A percentile compares a stretch with the other conserved stretches of the same genome.
phyloP scores from a whole-genome alignment of 2,329 filamentous ascomycete species.

The Pseudogymnoascus sp. region DNA sequence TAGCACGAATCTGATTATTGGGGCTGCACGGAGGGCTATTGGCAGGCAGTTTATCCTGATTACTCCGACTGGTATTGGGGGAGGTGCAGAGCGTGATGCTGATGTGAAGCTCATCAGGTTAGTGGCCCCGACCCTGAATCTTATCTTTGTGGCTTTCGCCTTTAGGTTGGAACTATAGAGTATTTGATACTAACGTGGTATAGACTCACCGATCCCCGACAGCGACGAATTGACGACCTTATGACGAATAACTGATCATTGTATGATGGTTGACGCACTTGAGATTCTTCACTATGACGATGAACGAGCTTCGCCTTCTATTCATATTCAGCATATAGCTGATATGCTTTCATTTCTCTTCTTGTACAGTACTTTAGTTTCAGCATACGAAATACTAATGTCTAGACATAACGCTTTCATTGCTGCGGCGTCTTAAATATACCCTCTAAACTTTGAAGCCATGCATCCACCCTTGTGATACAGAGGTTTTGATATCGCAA shows the following conservation, averaged over 20 bases:
- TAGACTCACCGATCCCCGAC: slow-evolving; percentile 53
- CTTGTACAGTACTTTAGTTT: slow-evolving; percentile 1
- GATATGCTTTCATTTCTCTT: neutral
- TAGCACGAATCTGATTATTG: slow-evolving; percentile 88
- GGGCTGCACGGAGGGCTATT: slow-evolving; percentile 76
- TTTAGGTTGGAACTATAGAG: neutral
- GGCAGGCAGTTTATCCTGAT: slow-evolving; percentile 94
- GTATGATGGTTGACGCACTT: neutral
- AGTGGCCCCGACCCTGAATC: slow-evolving; percentile 18
- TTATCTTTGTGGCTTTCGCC: neutral
- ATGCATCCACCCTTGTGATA: neutral
- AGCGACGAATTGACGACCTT: slow-evolving; percentile 36
- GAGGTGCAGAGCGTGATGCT: slow-evolving; percentile 48
- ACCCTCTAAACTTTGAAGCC: neutral
- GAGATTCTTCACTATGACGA: neutral
- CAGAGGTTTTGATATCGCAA: neutral
- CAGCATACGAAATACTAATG: neutral
- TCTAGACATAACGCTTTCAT: neutral
- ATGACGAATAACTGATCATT: neutral
- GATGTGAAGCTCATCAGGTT: slow-evolving; percentile 76
- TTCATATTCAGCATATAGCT: neutral
- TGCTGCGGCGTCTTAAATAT: neutral
- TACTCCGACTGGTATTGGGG: slow-evolving; percentile 76
- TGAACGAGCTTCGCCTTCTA: neutral
- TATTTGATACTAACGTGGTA: neutral